Conservation (phyloP, 345 rosid genomes). For the Gynandropsis gynandra region DNA sequence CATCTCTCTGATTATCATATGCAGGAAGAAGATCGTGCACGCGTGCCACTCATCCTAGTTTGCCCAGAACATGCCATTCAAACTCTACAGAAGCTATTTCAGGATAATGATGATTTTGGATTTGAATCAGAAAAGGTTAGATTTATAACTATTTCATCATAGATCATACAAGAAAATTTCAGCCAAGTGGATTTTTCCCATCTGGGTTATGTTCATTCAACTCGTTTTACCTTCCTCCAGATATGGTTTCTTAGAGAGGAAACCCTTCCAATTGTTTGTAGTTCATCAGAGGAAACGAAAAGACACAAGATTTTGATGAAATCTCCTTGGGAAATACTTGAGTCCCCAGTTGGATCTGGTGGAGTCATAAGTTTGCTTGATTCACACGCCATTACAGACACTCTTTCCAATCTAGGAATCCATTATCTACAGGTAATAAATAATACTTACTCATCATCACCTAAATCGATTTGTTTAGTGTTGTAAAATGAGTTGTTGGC, state of each 20-base stretch:
- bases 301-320: conserved; percentile 74
- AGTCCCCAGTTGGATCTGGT: conserved; percentile 75
- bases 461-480: not conserved
- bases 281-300: conserved; percentile 39
- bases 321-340: conserved; percentile 87
- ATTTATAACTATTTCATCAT: not conserved
- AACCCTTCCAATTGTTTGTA: conserved; percentile 62
- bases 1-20: not conserved
- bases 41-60: conserved; percentile 55
- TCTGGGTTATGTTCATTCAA: too few species aligned
- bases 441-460: conserved; percentile 1
- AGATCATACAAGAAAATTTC: not conserved
- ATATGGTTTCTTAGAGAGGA: conserved; percentile 77
- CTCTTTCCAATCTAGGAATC: conserved; percentile 49
- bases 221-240: conserved; percentile 25
- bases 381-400: conserved; percentile 39
- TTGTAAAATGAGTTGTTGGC: too few species aligned
- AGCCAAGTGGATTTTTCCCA: too few species aligned
- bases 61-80: conserved; percentile 39
- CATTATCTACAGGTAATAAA: conserved; percentile 59
- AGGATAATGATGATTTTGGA: conserved; percentile 52
- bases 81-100: conserved; percentile 39
- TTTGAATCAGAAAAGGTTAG: conserved; percentile 69
- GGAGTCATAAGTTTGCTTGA: conserved; percentile 58
- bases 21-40: conserved; percentile 64